Evolutionary conservation across 176 grass and related monocot species (phyloP), one percentile per base, ranked within the genome.

Genomic region (Alopecurus myosuroides): DNA sequence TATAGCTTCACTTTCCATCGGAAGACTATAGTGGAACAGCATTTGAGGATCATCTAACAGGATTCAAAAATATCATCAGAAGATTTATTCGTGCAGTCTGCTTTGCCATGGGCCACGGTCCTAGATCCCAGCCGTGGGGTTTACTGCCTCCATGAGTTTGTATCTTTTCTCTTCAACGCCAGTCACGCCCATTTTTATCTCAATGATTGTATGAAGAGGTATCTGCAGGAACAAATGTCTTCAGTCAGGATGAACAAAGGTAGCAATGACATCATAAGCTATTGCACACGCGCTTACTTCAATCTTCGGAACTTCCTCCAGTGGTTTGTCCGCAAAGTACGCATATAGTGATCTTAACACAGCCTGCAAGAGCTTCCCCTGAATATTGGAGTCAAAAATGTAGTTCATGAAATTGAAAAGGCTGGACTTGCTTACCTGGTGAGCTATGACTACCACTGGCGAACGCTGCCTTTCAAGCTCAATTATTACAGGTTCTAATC

Each of bases 111-210:
- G 1, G 7, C 53, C 58, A 73, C 87, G 62, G 62, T 58, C 37
- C 79, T 84, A 83, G 45, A 83, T 45, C 45, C 66, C 89, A 3
- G 46, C 77, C n/a, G 90, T 87, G 46, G 82, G 69, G 70, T 90
- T 76, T 42, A 91, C 40, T 56, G 83, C 89, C 64, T 92, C 95
- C 93, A 98, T 98, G 70, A 98, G 95, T 75, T 95, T 98, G 91
- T 98, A 98, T 82, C 89, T 87, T 88, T 95, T 98, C 89, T 98
- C 95, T 92, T 98, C 93, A 83, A 98, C 91, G 64, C 95, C 95
- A 48, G 91, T 89, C 50, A 98, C 93, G 63, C 95, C 95, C 95
- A 98, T 98, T 73, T 98, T 93, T 95, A 98, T 98, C 85, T 95
- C 95, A 78, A 98, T 95, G 74, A 98, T 95, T 55, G 95, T 98